Evolutionary conservation across 352 stramenopile genomes (phyloP).

Genomic region (Phytophthora pini): DNA sequence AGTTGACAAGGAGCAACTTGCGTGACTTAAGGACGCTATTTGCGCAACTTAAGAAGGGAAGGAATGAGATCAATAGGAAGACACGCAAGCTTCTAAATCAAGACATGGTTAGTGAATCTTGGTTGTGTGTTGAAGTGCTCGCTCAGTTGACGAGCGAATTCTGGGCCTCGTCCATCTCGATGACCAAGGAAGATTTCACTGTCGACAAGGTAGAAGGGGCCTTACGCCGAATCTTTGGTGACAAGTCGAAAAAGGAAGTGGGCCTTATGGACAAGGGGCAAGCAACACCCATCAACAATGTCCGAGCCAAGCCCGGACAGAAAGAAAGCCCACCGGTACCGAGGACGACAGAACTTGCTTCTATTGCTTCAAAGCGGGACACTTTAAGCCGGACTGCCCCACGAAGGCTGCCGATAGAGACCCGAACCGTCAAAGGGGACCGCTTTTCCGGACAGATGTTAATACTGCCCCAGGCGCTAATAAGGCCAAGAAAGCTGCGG

Average conservation of each 20-base stretch:
- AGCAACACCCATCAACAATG: background rate
- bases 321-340: background rate
- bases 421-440: conserved; percentile 1
- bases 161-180: conserved; percentile 7
- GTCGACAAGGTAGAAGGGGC: conserved; percentile 4
- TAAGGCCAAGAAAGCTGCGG: background rate
- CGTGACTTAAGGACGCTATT: too few relatives aligned
- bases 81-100: too few relatives aligned
- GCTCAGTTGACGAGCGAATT: conserved; percentile 14
- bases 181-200: conserved; percentile 6
- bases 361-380: too few relatives aligned
- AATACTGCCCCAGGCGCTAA: conserved; percentile 12
- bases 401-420: background rate
- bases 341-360: too few relatives aligned
- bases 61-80: too few relatives aligned
- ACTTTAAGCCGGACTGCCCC: too few relatives aligned
- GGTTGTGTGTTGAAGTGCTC: conserved; percentile 1
- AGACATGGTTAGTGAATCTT: too few relatives aligned
- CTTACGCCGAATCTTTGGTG: conserved; percentile 3
- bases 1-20: too few relatives aligned
- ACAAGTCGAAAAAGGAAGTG: conserved; percentile 22
- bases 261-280: conserved; percentile 6
- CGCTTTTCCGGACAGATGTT: conserved; percentile 11
- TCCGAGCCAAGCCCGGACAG: background rate
- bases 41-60: too few relatives aligned